Evolutionary conservation across 2,329 filamentous ascomycete genomes (phyloP).

Genomic region (Fusarium palustre): DNA sequence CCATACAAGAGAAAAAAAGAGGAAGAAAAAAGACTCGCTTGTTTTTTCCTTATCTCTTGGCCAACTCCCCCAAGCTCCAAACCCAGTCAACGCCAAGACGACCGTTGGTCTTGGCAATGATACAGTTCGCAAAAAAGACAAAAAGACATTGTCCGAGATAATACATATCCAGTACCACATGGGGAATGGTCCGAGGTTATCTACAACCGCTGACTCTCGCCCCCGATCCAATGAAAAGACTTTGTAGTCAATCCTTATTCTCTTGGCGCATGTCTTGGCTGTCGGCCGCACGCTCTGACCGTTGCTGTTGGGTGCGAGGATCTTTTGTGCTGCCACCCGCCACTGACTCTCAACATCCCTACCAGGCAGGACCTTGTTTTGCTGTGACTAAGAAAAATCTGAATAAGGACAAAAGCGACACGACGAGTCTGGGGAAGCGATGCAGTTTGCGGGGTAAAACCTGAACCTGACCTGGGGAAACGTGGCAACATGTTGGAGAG

Average conservation of each 20-base stretch:
- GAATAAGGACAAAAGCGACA: slow-evolving; percentile 6
- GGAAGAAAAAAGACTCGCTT: not conserved
- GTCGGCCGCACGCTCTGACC: slow-evolving; percentile 13
- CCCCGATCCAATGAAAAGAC: slow-evolving; percentile 4
- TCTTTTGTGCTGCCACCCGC: slow-evolving; percentile 12
- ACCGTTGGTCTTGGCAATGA: slow-evolving; percentile 25
- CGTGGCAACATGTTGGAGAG: not conserved
- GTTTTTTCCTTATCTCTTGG: slow-evolving; percentile 25
- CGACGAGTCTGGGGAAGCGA: slow-evolving; percentile 25
- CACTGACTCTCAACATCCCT: not conserved
- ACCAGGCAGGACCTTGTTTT: slow-evolving; percentile 1
- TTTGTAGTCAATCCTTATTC: not conserved
- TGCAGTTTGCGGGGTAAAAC: slow-evolving; percentile 24
- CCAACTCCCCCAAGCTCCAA: slow-evolving; percentile 3
- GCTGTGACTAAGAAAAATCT: slow-evolving; percentile 25
- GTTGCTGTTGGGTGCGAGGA: not conserved
- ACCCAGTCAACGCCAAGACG: slow-evolving; percentile 20
- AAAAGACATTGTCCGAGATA: slow-evolving; percentile 1
- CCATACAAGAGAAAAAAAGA: not conserved
- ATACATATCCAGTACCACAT: not conserved
- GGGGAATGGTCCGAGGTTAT: slow-evolving; percentile 25
- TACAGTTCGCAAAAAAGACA: not conserved
- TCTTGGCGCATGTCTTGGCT: slow-evolving; percentile 11
- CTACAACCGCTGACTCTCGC: not conserved
- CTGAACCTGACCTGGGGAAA: slow-evolving; percentile 10